Conservation (phyloP, 768 basidiomycete genomes). For the Collybia sp. region DNA sequence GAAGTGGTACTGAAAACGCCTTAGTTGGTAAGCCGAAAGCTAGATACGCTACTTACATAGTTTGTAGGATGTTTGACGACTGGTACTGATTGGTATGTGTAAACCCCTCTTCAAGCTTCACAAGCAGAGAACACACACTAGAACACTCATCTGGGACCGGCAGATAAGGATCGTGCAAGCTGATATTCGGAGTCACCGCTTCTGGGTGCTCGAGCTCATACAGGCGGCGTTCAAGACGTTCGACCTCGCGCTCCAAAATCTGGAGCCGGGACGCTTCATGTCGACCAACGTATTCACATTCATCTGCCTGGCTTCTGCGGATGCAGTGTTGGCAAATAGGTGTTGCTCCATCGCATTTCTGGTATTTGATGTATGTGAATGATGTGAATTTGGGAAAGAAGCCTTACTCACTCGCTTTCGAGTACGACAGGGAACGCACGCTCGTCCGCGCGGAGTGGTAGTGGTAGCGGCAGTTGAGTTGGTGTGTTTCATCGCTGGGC, state of each 20-base stretch:
- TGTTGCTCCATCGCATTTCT: slow-evolving; percentile 67
- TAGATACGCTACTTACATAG: slow-evolving; percentile 23
- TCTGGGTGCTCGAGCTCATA: slow-evolving; percentile 53
- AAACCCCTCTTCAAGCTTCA: neutral
- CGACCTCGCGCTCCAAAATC: slow-evolving; percentile 54
- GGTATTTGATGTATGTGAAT: neutral
- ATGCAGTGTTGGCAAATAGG: slow-evolving; percentile 64
- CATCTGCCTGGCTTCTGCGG: slow-evolving; percentile 53
- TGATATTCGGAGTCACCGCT: slow-evolving; percentile 38
- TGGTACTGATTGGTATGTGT: slow-evolving; percentile 29
- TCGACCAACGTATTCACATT: slow-evolving; percentile 70
- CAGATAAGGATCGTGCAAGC: slow-evolving; percentile 49
- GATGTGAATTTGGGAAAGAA: too few species aligned
- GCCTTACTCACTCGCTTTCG: too few species aligned
- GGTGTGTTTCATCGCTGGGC: too few species aligned
- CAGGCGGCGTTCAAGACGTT: slow-evolving; percentile 50
- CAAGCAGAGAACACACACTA: neutral
- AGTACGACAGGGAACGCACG: too few species aligned
- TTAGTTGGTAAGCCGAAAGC: slow-evolving; percentile 3
- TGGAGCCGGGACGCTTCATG: slow-evolving; percentile 55
- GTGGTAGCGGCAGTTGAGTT: too few species aligned
- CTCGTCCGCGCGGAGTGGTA: too few species aligned
- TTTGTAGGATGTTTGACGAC: slow-evolving; percentile 24
- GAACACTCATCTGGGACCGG: slow-evolving; percentile 34
- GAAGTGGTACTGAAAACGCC: slow-evolving; percentile 37